Conservation (phyloP, 75 land plant species). For the Cunninghamia lanceolata region DNA sequence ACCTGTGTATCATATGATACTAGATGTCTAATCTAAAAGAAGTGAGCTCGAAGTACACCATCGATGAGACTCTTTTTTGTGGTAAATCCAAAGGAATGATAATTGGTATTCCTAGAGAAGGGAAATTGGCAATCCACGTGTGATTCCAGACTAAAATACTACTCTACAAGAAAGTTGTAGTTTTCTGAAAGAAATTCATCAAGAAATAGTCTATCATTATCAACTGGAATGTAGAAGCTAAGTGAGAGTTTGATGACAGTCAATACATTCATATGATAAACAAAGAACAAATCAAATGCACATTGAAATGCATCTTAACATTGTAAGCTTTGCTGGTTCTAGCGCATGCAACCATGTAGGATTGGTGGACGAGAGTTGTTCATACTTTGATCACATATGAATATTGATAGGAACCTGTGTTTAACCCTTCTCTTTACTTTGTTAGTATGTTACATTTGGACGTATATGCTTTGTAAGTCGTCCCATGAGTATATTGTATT, state of each 20-base stretch:
- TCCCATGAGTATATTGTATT: no score
- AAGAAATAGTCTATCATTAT: background rate
- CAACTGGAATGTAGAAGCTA: background rate
- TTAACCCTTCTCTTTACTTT: no score
- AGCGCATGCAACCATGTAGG: no score
- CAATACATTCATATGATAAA: background rate
- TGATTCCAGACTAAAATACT: background rate
- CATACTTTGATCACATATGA: no score
- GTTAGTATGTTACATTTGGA: no score
- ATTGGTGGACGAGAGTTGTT: no score
- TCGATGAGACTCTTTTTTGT: background rate
- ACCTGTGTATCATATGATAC: background rate
- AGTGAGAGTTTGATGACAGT: background rate
- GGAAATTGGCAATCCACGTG: background rate
- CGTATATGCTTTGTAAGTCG: no score
- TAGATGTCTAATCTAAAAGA: background rate
- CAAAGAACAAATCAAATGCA: constrained; percentile 15
- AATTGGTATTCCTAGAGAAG: background rate
- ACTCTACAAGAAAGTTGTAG: background rate
- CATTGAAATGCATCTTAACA: no score
- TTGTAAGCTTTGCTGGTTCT: no score
- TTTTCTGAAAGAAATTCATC: background rate
- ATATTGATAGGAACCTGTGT: no score
- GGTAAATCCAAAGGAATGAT: background rate
- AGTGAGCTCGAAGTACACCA: background rate